Evolutionary conservation across 73 alveolate species (phyloP), one percentile per base, ranked within the genome.

Genomic region (Paramecium octaurelia): DNA sequence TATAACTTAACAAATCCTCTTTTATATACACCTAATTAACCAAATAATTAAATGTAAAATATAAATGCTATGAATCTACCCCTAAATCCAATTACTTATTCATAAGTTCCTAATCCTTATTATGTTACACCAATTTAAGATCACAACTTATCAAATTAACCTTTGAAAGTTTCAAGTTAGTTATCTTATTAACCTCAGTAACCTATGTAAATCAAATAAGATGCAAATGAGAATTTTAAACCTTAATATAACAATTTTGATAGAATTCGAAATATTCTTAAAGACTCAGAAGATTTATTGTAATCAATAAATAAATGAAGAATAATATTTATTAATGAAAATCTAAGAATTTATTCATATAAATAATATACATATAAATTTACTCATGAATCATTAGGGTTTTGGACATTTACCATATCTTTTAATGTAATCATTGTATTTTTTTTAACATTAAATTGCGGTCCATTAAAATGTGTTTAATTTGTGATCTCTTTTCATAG

Each of bases 391-490:
- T 54, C 69, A 54, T 54, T 73, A 36, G 18, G 54, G 10, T 80
- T 80, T 80, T 0, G 91, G 91, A 43, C 91, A 80, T 44, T 23
- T 44, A 8, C 75, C 75, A 80, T 80, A 80, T 80, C 91, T 80
- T 48, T 80, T 80, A 7, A 80, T 80, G 38, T 80, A 80, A 43
- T 40, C 91, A 40, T 80, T 34, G 12, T 42, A 43, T 80, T 80
- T 80, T 44, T 80, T 80, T 48, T 80, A 44, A 23, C 91, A 80
- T 80, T 80, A 80, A 44, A 23, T 46, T 23, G 42, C 70, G 8
- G 91, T 80, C 91, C 91, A 80, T 80, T 80, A 23, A 9, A 80
- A 80, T 21, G 91, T 80, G 12, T 80, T 80, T 42, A 46, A 23
- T 46, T 80, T 80, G 20, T 80, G 91, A 35, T 80, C 91, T 48